Base-by-base conservation (phyloP, 177 flowering plant species). In the Telopea speciosissima region DNA sequence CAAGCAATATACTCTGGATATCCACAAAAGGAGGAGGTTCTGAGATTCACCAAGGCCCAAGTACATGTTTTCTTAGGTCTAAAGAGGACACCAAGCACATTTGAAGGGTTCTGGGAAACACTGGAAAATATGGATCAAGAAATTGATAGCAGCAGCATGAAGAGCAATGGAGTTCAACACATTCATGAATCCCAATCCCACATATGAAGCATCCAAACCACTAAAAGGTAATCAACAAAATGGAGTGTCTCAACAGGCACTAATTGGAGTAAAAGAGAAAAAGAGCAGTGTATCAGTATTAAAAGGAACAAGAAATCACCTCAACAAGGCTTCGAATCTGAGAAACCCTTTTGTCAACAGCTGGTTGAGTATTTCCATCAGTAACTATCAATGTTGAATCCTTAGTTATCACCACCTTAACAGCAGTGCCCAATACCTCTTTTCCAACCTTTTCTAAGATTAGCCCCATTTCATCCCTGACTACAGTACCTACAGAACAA, bases 381-480 rank as follows among this genome's bases (percentile, higher is more conserved):
- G 90, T 89, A 63, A 93, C 88, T 62, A 93, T 89, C 66, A 90
- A 67, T 2, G 96, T 91, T 22, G 97, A 86, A 75, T 88, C 87
- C 73, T 90, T 91, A 2, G 92, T 87, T 78, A 93, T 80, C 44
- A 88, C 87, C 65, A 90, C 89, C 79, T 88, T 93, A 21, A 80
- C 73, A 12, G 97, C 94, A 58, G 82, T 74, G 0, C 97, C 97
- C 71, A 93, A 71, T 24, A 91, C 85, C 68, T 87, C 96, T 77
- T 83, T 85, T 62, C 83, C 83, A 56, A 83, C 87, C 74, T 86
- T 89, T 58, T 86, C 90, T 54, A 93, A 86, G 24, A 80, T 79
- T 56, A 91, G 63, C 1, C 96, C 98, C 79, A 76, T 78, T 26
- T 89, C 97, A 72, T 91, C 96, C 79, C 97, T 88, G 68, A 93